Evolutionary conservation across 139 green algal species (phyloP), one percentile per base, ranked within the genome.

Genomic region (Coelastrella sp.): DNA sequence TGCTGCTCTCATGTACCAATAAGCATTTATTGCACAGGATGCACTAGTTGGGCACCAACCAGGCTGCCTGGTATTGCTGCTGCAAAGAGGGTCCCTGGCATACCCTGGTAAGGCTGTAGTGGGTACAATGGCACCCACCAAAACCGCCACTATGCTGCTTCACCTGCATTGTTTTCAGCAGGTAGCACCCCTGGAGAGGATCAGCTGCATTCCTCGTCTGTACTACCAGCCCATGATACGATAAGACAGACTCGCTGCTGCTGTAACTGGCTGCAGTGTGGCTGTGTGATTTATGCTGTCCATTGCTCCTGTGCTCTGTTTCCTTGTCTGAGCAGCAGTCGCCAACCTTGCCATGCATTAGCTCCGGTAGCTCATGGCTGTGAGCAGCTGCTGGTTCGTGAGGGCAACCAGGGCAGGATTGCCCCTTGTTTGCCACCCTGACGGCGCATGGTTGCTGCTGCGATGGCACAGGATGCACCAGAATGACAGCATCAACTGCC

Each of bases 161-260:
- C 11, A 79, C 35, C 73, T 81, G 73, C 75, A 72, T 69, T 45
- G 75, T 82, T 51, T 82, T 74, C 57, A 84, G 62, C 78, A 84
- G 62, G 60, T 84, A 84, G 40, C 78, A 84, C 30, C 78, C 78
- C 40, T 84, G 60, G 27, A 84, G 25, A 27, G 30, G 45, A 23
- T 84, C 78, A 8, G 35, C 37, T 25, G 25, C 32, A 50, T 75
- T 66, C 5, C 60, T 41, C 6, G n/a, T 50, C 78, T 84, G 78
- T 37, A 75, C 78, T 21, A 84, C 78, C 4, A 84, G 32, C 7
- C 78, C 78, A 43, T 76, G 62, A 40, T 51, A 84, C 3, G 60
- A 38, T 27, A 72, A 19, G 0, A 38, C 37, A 7, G 53, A 60
- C 3, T 74, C 57, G 57, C 76, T 34, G 27, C 2, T n/a, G 11